Conservation (phyloP, 495 filamentous ascomycete species). For the Neurospora africana region DNA sequence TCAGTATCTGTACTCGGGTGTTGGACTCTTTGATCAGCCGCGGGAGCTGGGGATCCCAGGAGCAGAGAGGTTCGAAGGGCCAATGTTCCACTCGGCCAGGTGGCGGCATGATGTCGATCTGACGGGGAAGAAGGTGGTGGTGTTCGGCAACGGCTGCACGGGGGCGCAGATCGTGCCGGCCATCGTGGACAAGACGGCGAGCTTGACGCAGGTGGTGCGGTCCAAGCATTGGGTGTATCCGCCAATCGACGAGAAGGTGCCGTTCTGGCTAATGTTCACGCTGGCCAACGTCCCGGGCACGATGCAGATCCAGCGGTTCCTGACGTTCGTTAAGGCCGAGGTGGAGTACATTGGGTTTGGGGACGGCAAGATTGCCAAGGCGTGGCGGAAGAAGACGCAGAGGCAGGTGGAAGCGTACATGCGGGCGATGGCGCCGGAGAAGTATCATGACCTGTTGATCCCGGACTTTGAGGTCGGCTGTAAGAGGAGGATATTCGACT, state of each 20-base stretch:
- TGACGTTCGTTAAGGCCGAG: slow-evolving; percentile 21
- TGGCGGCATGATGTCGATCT: slow-evolving; percentile 42
- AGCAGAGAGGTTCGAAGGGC: slow-evolving; percentile 42
- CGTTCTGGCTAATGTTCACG: slow-evolving; percentile 9
- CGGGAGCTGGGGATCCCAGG: slow-evolving; percentile 39
- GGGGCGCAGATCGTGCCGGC: slow-evolving; percentile 35
- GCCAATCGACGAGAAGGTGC: slow-evolving; percentile 18
- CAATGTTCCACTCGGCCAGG: slow-evolving; percentile 47
- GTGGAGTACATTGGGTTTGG: slow-evolving; percentile 16
- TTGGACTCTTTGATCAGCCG: slow-evolving; percentile 36
- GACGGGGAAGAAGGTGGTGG: slow-evolving; percentile 42
- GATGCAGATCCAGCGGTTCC: slow-evolving; percentile 13
- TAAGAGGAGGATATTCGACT: slow-evolving; percentile 36
- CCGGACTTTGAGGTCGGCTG: slow-evolving; percentile 34
- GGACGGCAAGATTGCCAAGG: not conserved
- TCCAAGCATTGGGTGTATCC: slow-evolving; percentile 28
- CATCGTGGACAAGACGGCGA: slow-evolving; percentile 14
- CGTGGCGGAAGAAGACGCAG: slow-evolving; percentile 5
- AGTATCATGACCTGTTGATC: slow-evolving; percentile 32
- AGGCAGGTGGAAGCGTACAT: slow-evolving; percentile 24
- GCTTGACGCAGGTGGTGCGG: slow-evolving; percentile 28
- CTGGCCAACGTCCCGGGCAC: slow-evolving; percentile 10
- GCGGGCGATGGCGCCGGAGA: slow-evolving; percentile 23
- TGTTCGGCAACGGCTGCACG: slow-evolving; percentile 53
- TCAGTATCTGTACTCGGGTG: slow-evolving; percentile 36